Conservation (phyloP, 2,329 filamentous ascomycete genomes). For the Beauveria medogensis region DNA sequence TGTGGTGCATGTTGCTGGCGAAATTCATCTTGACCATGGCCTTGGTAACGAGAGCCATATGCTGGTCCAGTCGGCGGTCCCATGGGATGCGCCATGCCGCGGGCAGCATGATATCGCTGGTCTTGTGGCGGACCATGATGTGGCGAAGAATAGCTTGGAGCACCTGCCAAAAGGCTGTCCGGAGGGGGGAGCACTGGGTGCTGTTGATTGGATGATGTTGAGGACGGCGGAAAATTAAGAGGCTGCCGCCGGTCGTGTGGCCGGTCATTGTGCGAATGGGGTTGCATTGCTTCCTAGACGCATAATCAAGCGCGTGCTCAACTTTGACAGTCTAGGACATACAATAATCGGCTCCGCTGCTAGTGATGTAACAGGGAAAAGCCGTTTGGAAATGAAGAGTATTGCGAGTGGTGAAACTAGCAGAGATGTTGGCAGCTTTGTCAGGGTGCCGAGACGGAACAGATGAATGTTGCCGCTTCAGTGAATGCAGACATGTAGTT, state of each 20-base stretch:
- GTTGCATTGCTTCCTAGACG: constrained; percentile 3
- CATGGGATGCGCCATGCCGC: background rate
- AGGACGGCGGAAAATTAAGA: background rate
- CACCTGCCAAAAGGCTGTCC: constrained; percentile 17
- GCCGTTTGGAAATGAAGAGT: background rate
- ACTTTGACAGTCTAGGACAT: background rate
- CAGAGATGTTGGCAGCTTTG: background rate
- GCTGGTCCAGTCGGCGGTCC: background rate
- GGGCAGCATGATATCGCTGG: background rate
- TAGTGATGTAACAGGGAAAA: background rate
- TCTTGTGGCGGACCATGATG: background rate
- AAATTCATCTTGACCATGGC: background rate
- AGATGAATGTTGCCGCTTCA: background rate
- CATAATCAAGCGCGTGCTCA: constrained; percentile 1
- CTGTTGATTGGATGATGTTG: constrained; percentile 18
- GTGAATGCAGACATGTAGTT: background rate
- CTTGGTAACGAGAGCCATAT: background rate
- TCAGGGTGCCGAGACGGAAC: background rate
- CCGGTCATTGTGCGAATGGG: constrained; percentile 10
- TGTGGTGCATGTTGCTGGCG: background rate
- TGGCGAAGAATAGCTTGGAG: constrained; percentile 10
- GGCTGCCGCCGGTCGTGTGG: constrained; percentile 2
- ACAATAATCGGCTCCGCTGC: background rate
- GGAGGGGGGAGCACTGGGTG: constrained; percentile 20
- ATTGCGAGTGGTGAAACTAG: background rate